Evolutionary conservation across 352 stramenopile genomes (phyloP), one percentile per base, ranked within the genome.

Genomic region (Phytophthora podocarpi): DNA sequence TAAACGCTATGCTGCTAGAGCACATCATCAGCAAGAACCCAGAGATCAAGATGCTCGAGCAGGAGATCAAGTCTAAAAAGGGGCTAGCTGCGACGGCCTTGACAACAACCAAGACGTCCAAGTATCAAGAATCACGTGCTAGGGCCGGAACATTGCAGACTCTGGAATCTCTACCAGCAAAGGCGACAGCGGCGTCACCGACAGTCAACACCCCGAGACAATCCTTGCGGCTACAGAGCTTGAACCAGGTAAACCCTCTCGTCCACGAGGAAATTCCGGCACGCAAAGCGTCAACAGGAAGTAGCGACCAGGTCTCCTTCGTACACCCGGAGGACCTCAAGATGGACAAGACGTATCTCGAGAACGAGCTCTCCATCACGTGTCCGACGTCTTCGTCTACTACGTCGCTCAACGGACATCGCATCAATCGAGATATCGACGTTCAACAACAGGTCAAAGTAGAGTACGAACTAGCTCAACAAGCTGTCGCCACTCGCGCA

Each of bases 1-100:
- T 87, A 2, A 87, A 72, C 32, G 55, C 71, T 2, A 78, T 90
- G 66, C 26, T 90, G 41, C 32, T 90, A 0, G 81, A 89, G n/a
- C 81, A 90, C 40, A 78, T 90, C 11, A 79, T 87, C 46, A 88
- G 68, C 49, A 82, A 87, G 41, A 79, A 83, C 34, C 76, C 78
- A 0, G 81, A 90, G 35, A 69, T 90, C 0, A 65, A 72, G 1
- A 16, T 78, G 63, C 66, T 69, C 12, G 72, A 76, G 58, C 73
- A 43, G n/a, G 65, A 68, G 23, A 57, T 59, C 21, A 46, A 56
- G 27, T 7, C n/a, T 0, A 61, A 46, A 18, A 59, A 59, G 2
- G n/a, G 27, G 9, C n/a, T 49, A 20, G 6, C 45, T 3, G 54
- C 55, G 37, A 18, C 16, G 0, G 21, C 27, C 2, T 47, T 18